Base-by-base conservation (phyloP, 768 basidiomycete species). In the Lactifluus piperatus region DNA sequence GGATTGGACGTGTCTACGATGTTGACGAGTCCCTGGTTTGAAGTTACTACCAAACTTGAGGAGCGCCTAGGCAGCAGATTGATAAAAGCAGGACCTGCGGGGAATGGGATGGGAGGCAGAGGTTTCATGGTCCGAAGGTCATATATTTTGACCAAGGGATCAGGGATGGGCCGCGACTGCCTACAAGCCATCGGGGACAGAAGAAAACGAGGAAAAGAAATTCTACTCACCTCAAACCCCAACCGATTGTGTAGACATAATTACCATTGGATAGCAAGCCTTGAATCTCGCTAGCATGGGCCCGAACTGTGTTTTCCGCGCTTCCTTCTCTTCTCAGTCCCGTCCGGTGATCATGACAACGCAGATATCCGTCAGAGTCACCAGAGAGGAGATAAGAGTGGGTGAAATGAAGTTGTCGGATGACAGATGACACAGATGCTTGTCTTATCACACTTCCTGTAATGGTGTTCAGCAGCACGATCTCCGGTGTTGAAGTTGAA, bases 101-200 rank as follows among this genome's bases (percentile, higher is more conserved):
- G 83, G 70, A 97, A 97, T 1, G 91, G 83, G 30, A 97, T 79
- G 0, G 95, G 92, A 3, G 91, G 80, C 2, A 97, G 77, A 0
- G 92, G 78, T 41, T 82, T 80, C 77, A 97, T 81, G 24, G 80
- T 90, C 30, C 95, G 86, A 30, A 91, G 67, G 70, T 99, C 95
- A 66, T 88, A 97, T 13, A 97, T 78, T 72, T 95, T 97, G 63
- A 99, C 91, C 34, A 94, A 76, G 3, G 93, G 91, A 69, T 97
- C 95, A 0, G 91, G 88, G 55, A 87, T 81, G 5, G 94, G 92
- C 48, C 88, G 85, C 7, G 87, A 85, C 71, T 90, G 91, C 70
- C 94, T 97, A 67, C 43, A 61, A 49, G 29, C 27, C 45, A 60
- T 48, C 37, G 11, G 22, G 34, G 13, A 43, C 20, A 24, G 52